Evolutionary conservation across 164 flowering plant genomes (phyloP).

Genomic region (Platanus orientalis): DNA sequence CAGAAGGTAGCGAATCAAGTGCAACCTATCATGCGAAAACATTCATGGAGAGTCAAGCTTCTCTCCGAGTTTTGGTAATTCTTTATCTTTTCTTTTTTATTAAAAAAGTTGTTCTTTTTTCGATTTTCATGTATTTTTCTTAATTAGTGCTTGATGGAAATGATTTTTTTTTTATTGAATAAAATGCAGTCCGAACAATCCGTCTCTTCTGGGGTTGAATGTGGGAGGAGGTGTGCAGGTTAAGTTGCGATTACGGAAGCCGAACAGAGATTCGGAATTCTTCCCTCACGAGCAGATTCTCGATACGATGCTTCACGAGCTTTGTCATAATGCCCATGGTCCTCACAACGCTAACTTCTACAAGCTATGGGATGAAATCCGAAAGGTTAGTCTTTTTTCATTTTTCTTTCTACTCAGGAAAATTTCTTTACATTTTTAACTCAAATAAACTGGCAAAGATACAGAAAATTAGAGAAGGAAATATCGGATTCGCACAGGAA

Average conservation of each 20-base stretch:
- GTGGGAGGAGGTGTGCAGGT: constrained; percentile 74
- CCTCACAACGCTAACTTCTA: constrained; percentile 92
- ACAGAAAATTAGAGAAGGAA: too few species aligned
- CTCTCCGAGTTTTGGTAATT: constrained; percentile 86
- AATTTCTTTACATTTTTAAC: too few species aligned
- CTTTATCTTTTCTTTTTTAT: not conserved
- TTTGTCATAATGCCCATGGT: constrained; percentile 83
- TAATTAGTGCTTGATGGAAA: too few species aligned
- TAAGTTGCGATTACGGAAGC: constrained; percentile 73
- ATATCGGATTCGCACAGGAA: too few species aligned
- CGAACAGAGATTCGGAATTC: constrained; percentile 71
- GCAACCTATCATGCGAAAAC: constrained; percentile 89
- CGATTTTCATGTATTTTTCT: not conserved
- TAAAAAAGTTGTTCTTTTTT: not conserved
- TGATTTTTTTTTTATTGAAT: not conserved
- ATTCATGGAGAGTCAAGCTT: constrained; percentile 82
- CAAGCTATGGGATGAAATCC: constrained; percentile 89
- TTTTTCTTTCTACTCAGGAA: not conserved
- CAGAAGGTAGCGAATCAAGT: constrained; percentile 83
- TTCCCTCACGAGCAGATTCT: constrained; percentile 68
- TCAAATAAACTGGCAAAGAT: too few species aligned
- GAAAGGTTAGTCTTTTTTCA: constrained; percentile 47
- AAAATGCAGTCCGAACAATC: constrained; percentile 66
- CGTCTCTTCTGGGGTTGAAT: constrained; percentile 72
- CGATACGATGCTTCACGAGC: constrained; percentile 98